Evolutionary conservation across 1,284 basidiomycete genomes (phyloP).

Genomic region (Ganoderma boninense): DNA sequence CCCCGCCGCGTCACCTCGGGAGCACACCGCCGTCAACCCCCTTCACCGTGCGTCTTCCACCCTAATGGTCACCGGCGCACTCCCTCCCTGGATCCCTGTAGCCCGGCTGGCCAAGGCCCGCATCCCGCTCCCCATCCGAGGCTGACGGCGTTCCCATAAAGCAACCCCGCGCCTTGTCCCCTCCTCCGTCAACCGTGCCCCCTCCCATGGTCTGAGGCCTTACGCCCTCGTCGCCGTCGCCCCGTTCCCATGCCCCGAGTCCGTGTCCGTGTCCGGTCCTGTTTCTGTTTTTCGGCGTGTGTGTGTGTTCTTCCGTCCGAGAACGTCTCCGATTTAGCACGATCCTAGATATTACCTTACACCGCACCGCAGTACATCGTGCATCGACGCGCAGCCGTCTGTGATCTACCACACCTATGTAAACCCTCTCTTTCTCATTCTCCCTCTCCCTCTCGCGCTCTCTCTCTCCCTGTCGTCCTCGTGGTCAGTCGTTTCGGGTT

Average conservation of each 20-base stretch:
- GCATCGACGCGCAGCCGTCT: conserved; percentile 26
- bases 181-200: neutral
- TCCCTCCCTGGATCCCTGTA: neutral
- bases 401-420: conserved; percentile 30
- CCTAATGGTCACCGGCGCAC: neutral
- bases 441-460: neutral
- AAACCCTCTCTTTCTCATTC: conserved; percentile 17
- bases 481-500: neutral
- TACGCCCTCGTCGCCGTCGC: neutral
- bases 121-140: neutral
- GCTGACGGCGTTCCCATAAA: conserved; percentile 5
- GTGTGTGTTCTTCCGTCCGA: neutral
- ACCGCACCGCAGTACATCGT: conserved; percentile 10
- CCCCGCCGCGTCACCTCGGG: conserved; percentile 16
- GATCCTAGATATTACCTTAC: conserved; percentile 32
- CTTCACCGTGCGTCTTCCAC: neutral
- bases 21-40: conserved; percentile 4
- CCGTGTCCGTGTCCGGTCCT: conserved; percentile 12
- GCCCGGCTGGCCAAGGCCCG: neutral
- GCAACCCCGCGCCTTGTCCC: conserved; percentile 6
- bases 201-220: too few species aligned
- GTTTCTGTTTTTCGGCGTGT: conserved; percentile 1
- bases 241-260: conserved; percentile 8
- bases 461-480: neutral
- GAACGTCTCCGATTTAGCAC: conserved; percentile 21